A percentile compares a stretch with the other conserved stretches of the same genome.
phyloP scores from a whole-genome alignment of 768 basidiomycete species.

The Nevesoporus exiguus region DNA sequence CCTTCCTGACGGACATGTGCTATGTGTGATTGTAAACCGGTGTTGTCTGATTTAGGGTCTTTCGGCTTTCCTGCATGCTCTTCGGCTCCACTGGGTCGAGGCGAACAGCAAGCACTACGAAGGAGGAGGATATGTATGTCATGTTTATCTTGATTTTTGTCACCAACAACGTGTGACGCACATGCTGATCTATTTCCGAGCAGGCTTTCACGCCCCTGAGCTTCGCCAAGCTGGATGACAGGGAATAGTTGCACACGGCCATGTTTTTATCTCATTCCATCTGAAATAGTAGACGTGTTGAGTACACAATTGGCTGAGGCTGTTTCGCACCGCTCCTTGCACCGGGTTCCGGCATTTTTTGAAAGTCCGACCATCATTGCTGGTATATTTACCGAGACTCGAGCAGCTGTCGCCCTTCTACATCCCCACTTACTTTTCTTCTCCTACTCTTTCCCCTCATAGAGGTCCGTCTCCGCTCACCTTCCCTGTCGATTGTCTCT shows the following conservation, averaged over 20 bases:
- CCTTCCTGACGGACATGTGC: constrained; percentile 17
- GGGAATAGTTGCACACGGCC: constrained; percentile 25
- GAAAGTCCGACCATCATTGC: constrained; percentile 28
- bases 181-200: constrained; percentile 26
- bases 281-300: constrained; percentile 18
- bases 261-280: constrained; percentile 16
- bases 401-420: constrained; percentile 7
- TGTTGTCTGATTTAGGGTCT: constrained; percentile 57
- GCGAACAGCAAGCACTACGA: constrained; percentile 96
- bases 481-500: background rate
- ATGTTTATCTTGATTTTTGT: constrained; percentile 12
- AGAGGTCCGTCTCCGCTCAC: constrained; percentile 27
- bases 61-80: constrained; percentile 93
- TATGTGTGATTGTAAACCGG: constrained; percentile 8
- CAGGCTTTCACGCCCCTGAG: constrained; percentile 49
- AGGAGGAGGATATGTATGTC: constrained; percentile 83
- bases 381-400: constrained; percentile 15
- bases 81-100: constrained; percentile 97
- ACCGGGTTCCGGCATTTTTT: constrained; percentile 21
- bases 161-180: constrained; percentile 22
- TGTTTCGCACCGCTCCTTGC: constrained; percentile 7
- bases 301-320: constrained; percentile 6
- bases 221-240: constrained; percentile 42
- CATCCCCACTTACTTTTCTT: constrained; percentile 34
- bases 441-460: constrained; percentile 24